A percentile compares a stretch with the other conserved stretches of the same genome.
phyloP scores from a whole-genome alignment of 306 rosid species.

The Inga oerstediana region DNA sequence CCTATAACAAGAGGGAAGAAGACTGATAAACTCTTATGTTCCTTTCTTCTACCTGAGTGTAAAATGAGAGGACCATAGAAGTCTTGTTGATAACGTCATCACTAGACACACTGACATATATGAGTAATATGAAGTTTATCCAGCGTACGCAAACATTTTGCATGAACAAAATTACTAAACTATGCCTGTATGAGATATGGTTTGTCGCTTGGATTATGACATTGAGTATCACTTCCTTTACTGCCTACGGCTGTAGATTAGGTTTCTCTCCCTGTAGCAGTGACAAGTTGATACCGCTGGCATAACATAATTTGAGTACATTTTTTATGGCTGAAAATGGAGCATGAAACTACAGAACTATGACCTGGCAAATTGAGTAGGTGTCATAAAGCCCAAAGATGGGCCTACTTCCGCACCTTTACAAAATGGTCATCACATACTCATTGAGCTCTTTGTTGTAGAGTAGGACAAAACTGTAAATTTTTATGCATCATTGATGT shows the following conservation, averaged over 20 bases:
- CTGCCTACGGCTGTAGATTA: background rate
- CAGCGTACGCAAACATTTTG: background rate
- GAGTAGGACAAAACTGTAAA: slow-evolving; percentile 14
- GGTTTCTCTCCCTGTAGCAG: background rate
- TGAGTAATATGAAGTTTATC: background rate
- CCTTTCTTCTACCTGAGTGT: background rate
- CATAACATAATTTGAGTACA: background rate
- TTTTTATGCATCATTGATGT: background rate
- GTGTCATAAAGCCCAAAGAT: background rate
- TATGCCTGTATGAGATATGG: background rate
- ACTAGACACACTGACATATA: background rate
- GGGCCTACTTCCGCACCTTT: background rate
- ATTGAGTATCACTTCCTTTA: background rate
- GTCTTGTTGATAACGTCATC: background rate
- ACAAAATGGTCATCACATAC: background rate
- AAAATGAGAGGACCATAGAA: background rate
- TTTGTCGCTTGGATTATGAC: background rate
- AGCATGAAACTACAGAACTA: background rate
- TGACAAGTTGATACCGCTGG: background rate
- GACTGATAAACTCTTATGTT: background rate
- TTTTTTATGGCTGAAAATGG: background rate
- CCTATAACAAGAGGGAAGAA: background rate
- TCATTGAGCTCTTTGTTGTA: background rate
- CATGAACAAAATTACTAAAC: background rate
- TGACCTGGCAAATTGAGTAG: background rate